These are phyloP conservation scores for Macrophomina pseudophaseolina DNA, from an alignment of 2,329 filamentous ascomycete species.

Conservation along the genomic window DNA sequence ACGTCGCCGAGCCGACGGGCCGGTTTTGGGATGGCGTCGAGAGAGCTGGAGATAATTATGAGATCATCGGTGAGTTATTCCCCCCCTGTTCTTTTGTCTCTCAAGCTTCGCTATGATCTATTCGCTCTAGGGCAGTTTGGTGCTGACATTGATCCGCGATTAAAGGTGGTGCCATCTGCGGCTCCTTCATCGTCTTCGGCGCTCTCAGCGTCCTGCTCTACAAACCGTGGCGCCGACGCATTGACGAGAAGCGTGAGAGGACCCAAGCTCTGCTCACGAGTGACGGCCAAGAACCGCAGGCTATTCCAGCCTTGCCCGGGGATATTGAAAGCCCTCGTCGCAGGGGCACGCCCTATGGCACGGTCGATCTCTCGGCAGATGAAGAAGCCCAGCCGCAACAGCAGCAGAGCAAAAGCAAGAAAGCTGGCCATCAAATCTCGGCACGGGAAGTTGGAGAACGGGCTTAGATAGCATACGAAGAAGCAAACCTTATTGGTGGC, in stretches of 20 bases:
- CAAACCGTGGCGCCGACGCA: constrained; percentile 73
- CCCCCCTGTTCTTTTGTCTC: not conserved
- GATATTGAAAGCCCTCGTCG: not conserved
- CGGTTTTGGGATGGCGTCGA: constrained; percentile 90
- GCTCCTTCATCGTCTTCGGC: constrained; percentile 79
- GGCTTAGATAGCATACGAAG: not conserved
- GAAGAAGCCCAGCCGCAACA: not conserved
- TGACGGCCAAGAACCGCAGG: constrained; percentile 35
- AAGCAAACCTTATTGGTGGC: not conserved
- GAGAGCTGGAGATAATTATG: constrained; percentile 77
- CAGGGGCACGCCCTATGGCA: constrained; percentile 11
- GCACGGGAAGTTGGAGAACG: constrained; percentile 1
- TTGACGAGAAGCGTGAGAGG: constrained; percentile 48
- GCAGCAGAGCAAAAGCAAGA: not conserved
- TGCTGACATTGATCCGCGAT: not conserved
- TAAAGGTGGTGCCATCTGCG: constrained; percentile 76
- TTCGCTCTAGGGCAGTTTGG: not conserved
- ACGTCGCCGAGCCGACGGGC: constrained; percentile 74
- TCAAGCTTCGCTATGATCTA: not conserved
- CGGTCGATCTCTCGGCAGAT: not conserved
- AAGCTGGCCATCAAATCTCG: not conserved
- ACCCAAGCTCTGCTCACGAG: not conserved
- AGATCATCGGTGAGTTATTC: constrained; percentile 68
- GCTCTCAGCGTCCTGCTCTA: constrained; percentile 75
- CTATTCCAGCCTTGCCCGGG: constrained; percentile 30